Percentiles rank a stretch among this genome's conserved stretches.
Evolutionary conservation across 2,329 filamentous ascomycete genomes (phyloP).

Genomic region (Escovopsis sp.): DNA sequence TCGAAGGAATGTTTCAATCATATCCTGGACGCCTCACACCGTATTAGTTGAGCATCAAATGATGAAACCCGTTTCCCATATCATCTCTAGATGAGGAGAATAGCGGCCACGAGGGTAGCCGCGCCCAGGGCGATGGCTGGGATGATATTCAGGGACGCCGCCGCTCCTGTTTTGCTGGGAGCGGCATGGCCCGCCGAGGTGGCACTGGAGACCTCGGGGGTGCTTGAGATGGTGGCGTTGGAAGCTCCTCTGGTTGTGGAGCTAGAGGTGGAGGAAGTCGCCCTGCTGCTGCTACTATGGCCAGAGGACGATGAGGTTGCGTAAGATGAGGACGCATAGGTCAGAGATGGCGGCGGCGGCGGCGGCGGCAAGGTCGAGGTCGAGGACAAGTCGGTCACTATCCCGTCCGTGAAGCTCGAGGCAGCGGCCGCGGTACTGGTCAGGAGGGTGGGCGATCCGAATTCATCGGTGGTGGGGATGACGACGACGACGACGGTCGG

Average conservation of each 20-base stretch:
- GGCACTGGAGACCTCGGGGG: constrained; percentile 1
- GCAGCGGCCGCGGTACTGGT: constrained; percentile 6
- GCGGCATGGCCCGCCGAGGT: constrained; percentile 14
- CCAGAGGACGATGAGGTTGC: no score
- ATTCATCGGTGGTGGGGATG: constrained; percentile 9
- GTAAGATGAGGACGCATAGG: no score
- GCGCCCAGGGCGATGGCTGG: constrained; percentile 13
- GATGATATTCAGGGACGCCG: constrained; percentile 9
- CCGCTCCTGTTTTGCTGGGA: constrained; percentile 18
- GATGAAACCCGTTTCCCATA: no score
- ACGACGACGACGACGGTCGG: constrained; percentile 9
- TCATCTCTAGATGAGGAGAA: constrained; percentile 12
- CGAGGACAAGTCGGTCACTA: constrained; percentile 7
- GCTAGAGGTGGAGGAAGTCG: constrained; percentile 6
- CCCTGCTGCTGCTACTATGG: constrained; percentile 4
- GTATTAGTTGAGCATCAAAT: neutral
- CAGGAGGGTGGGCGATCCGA: constrained; percentile 8
- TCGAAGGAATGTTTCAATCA: neutral
- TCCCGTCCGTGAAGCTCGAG: constrained; percentile 2
- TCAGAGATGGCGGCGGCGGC: constrained; percentile 3
- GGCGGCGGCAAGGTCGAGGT: no score
- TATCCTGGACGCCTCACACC: neutral
- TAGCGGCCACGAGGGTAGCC: constrained; percentile 12
- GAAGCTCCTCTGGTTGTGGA: constrained; percentile 2
- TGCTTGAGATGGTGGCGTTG: constrained; percentile 12